Evolutionary conservation across 305 asterid species (phyloP).

Genomic region (Caryopteris hybrid): DNA sequence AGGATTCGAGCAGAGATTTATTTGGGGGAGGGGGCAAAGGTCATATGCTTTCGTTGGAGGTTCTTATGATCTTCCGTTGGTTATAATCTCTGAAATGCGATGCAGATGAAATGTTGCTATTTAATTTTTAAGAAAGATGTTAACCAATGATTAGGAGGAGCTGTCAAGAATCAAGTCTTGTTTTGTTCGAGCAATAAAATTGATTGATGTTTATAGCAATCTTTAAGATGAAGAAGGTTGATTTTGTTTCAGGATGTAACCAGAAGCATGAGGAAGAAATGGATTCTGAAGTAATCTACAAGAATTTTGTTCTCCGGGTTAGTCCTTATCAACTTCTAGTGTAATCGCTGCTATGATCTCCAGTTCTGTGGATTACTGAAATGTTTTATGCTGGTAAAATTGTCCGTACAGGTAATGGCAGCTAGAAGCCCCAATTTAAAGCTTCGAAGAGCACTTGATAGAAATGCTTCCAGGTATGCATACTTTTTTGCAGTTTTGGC

Average conservation of each 20-base stretch:
- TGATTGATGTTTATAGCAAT: neutral
- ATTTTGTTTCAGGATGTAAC: constrained; percentile 68
- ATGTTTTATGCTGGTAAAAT: constrained; percentile 4
- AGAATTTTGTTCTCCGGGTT: constrained; percentile 86
- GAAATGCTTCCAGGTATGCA: constrained; percentile 56
- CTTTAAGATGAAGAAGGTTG: neutral
- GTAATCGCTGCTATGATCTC: neutral
- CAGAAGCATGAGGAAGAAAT: constrained; percentile 88
- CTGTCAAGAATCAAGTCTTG: neutral
- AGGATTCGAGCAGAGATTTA: neutral
- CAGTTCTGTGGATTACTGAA: neutral
- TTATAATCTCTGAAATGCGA: neutral
- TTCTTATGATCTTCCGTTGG: neutral
- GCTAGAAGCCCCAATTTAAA: constrained; percentile 90
- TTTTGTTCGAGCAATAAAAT: neutral
- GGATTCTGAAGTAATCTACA: constrained; percentile 80
- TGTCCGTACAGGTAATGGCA: constrained; percentile 74
- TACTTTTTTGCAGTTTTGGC: neutral
- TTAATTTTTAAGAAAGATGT: neutral
- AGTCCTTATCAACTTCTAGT: constrained; percentile 14
- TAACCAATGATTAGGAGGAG: neutral
- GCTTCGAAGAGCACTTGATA: constrained; percentile 61
- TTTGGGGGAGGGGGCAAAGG: neutral
- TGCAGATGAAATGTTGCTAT: neutral
- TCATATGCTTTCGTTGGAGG: neutral